Evolutionary conservation across 2,329 filamentous ascomycete genomes (phyloP).

Genomic region (Ceratocystis colombiana): DNA sequence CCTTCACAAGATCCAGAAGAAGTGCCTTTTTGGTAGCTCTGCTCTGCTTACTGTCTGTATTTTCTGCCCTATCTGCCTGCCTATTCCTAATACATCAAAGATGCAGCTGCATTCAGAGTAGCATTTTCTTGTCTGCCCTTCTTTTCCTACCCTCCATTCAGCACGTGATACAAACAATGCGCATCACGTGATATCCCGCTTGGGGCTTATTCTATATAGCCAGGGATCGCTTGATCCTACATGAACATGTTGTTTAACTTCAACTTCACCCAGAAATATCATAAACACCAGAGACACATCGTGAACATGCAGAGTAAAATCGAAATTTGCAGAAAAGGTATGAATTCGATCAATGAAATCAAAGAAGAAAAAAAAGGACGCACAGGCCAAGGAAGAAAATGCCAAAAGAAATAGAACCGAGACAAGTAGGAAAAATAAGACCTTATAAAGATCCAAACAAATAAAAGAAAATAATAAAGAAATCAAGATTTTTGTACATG

Average conservation of each 20-base stretch:
- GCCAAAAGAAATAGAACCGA: slow-evolving; percentile 8
- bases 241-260: not conserved
- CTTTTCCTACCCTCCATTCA: too few relatives aligned
- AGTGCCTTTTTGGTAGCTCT: too few relatives aligned
- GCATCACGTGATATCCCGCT: slow-evolving; percentile 11
- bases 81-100: too few relatives aligned
- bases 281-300: not conserved
- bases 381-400: not conserved
- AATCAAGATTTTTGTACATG: slow-evolving; percentile 18
- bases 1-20: too few relatives aligned
- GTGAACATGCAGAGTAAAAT: not conserved
- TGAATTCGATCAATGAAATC: slow-evolving; percentile 9
- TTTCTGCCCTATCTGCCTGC: too few relatives aligned
- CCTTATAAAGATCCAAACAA: not conserved
- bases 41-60: too few relatives aligned
- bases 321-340: not conserved
- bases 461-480: slow-evolving; percentile 5
- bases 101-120: too few relatives aligned
- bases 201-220: not conserved
- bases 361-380: slow-evolving; percentile 1
- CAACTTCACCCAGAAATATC: not conserved
- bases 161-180: not conserved
- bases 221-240: slow-evolving; percentile 6
- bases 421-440: not conserved
- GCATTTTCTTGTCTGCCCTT: too few relatives aligned